Conservation (phyloP, 805 yeast species). For the Candida boidinii region DNA sequence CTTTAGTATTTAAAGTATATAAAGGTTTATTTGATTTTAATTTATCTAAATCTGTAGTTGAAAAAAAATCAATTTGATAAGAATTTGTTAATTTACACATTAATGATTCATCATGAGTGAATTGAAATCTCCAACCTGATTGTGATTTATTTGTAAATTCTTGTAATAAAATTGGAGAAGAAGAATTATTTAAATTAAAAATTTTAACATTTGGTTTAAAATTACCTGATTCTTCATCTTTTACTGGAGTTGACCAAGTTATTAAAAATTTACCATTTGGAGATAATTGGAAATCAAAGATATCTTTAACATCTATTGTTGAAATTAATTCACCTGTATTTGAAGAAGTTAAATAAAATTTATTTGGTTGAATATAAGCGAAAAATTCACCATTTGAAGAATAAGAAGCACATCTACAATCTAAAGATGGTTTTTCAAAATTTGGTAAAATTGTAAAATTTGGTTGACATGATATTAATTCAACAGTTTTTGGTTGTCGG, state of each 20-base stretch:
- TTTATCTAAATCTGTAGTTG: conserved; percentile 33
- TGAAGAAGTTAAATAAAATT: conserved; percentile 53
- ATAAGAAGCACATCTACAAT: conserved; percentile 58
- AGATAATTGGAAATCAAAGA: conserved; percentile 79
- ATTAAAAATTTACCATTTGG: conserved; percentile 76
- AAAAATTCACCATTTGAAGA: conserved; percentile 61
- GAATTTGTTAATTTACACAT: conserved; percentile 45
- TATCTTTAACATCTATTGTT: conserved; percentile 51
- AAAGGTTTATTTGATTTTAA: conserved; percentile 41
- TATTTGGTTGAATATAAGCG: conserved; percentile 63
- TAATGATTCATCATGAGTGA: conserved; percentile 69
- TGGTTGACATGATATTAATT: conserved; percentile 41
- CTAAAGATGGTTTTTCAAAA: conserved; percentile 25
- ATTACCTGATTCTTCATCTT: conserved; percentile 61
- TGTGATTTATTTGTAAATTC: conserved; percentile 74
- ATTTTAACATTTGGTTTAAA: conserved; percentile 64
- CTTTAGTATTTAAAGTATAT: conserved; percentile 49
- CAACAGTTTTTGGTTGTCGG: conserved; percentile 50
- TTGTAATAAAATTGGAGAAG: too few species aligned
- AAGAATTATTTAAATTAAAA: conserved; percentile 18
- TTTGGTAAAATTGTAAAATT: conserved; percentile 20
- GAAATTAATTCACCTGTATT: conserved; percentile 36
- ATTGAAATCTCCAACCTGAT: conserved; percentile 90
- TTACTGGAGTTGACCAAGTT: conserved; percentile 84
- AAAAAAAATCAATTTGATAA: conserved; percentile 62